phyloP scores from a whole-genome alignment of 75 land plant species.

The Chamaecyparis obtusa region DNA sequence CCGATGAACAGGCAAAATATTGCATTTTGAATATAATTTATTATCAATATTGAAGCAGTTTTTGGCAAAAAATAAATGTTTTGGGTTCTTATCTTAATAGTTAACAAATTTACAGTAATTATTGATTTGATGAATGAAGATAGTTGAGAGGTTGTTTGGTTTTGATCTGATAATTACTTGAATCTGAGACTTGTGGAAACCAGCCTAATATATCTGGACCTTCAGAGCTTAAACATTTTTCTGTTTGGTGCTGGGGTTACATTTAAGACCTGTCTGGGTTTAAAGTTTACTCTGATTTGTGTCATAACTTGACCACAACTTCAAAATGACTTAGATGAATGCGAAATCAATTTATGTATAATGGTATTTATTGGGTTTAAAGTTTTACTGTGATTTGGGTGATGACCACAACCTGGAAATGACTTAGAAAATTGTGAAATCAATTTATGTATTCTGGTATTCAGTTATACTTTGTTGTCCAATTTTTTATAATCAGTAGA shows the following conservation, averaged over 20 bases:
- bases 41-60: neutral
- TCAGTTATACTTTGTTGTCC: neutral
- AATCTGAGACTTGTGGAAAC: neutral
- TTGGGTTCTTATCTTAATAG: neutral
- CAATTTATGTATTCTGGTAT: neutral
- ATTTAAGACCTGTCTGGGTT: neutral
- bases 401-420: neutral
- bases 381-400: neutral
- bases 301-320: neutral
- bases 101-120: neutral
- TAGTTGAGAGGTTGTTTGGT: neutral
- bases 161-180: neutral
- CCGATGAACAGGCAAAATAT: conserved; percentile 54
- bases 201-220: neutral
- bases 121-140: neutral
- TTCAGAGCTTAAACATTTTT: neutral
- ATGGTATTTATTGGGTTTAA: neutral
- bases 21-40: neutral
- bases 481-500: conserved; percentile 6
- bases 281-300: neutral
- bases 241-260: neutral
- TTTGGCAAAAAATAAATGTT: neutral
- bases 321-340: neutral
- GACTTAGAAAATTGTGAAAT: neutral
- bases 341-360: neutral